Conservation (phyloP, 768 basidiomycete species). For the Atractiella rhizophila region DNA sequence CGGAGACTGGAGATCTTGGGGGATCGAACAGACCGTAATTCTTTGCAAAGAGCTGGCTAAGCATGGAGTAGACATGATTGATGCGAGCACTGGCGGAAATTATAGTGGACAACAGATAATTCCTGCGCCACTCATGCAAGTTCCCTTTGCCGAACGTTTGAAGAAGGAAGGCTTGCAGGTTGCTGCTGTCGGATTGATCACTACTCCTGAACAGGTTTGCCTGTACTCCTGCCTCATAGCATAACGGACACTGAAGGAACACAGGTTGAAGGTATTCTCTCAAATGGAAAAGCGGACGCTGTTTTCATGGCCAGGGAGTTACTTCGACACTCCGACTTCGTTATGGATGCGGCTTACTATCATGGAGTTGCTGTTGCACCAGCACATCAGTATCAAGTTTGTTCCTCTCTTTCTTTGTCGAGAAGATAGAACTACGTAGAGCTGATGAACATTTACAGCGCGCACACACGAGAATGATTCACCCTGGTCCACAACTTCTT, state of each 20-base stretch:
- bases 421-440: no score
- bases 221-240: neutral
- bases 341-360: slow-evolving; percentile 26
- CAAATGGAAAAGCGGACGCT: slow-evolving; percentile 41
- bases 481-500: no score
- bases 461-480: no score
- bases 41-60: slow-evolving; percentile 26
- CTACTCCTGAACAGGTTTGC: slow-evolving; percentile 27
- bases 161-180: slow-evolving; percentile 29
- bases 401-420: no score
- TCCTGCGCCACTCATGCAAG: slow-evolving; percentile 35
- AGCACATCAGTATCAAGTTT: no score
- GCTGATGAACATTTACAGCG: no score
- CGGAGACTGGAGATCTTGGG: slow-evolving; percentile 43
- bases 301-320: slow-evolving; percentile 20
- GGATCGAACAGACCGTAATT: slow-evolving; percentile 45
- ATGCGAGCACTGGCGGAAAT: slow-evolving; percentile 43
- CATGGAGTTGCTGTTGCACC: no score
- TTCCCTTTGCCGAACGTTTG: slow-evolving; percentile 42
- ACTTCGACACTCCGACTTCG: slow-evolving; percentile 1
- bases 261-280: slow-evolving; percentile 12
- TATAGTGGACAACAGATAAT: slow-evolving; percentile 36
- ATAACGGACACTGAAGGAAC: neutral
- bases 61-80: slow-evolving; percentile 49
- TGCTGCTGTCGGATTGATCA: slow-evolving; percentile 49